A percentile compares a stretch with the other conserved stretches of the same genome.
Evolutionary conservation across 1,284 basidiomycete genomes (phyloP).

Genomic region (Pyrrhoderma noxium): DNA sequence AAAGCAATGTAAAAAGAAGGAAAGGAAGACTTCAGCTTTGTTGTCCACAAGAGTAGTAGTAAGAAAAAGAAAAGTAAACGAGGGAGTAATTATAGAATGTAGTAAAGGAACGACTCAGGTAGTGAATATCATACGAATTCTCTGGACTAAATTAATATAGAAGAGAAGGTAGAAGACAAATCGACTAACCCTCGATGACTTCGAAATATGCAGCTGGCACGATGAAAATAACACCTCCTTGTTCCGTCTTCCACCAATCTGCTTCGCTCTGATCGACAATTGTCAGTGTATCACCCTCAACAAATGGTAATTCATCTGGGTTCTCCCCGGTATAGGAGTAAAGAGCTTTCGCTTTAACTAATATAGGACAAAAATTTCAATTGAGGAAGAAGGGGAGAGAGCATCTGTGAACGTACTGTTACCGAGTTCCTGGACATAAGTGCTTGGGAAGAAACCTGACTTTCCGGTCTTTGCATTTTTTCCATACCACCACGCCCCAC

Average conservation of each 20-base stretch:
- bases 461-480: slow-evolving; percentile 59
- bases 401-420: slow-evolving; percentile 44
- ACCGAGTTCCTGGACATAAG: slow-evolving; percentile 72
- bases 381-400: slow-evolving; percentile 11
- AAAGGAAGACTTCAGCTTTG: slow-evolving; percentile 61
- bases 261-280: slow-evolving; percentile 76
- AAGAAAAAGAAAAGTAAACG: slow-evolving; percentile 21
- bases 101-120: slow-evolving; percentile 46
- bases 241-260: slow-evolving; percentile 94
- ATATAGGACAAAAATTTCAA: too few species aligned
- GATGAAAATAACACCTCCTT: slow-evolving; percentile 74
- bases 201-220: slow-evolving; percentile 88
- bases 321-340: slow-evolving; percentile 70
- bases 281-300: slow-evolving; percentile 67
- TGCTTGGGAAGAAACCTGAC: slow-evolving; percentile 86
- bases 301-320: slow-evolving; percentile 76
- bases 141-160: too few species aligned
- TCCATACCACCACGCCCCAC: slow-evolving; percentile 93
- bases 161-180: too few species aligned
- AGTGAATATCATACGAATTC: too few species aligned
- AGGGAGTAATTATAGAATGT: too few species aligned
- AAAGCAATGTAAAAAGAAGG: slow-evolving; percentile 35
- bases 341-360: slow-evolving; percentile 66
- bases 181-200: slow-evolving; percentile 76
- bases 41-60: slow-evolving; percentile 43